These are phyloP conservation scores for Auricularia heimuer DNA, from an alignment of 768 basidiomycete genomes.

Conservation along the genomic window DNA sequence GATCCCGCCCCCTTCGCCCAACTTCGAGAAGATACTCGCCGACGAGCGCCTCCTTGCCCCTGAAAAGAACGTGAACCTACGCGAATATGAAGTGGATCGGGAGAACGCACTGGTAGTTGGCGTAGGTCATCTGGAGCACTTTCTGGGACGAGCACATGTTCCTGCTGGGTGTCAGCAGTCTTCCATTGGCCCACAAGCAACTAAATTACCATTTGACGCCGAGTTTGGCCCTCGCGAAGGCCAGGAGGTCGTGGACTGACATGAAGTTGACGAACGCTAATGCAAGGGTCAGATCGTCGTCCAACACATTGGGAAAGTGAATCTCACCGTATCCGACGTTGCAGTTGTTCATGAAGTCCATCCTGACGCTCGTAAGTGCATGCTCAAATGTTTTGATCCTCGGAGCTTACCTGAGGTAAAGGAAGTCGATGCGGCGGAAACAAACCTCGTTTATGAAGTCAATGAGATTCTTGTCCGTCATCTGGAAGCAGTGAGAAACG, in stretches of 20 bases:
- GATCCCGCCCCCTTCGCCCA: background rate
- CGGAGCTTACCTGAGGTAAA: constrained; percentile 47
- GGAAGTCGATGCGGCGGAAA: constrained; percentile 70
- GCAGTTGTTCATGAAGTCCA: constrained; percentile 50
- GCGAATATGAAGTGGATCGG: background rate
- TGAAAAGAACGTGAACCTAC: constrained; percentile 19
- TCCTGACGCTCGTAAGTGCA: constrained; percentile 26
- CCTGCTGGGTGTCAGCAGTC: constrained; percentile 31
- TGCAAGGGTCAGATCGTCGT: constrained; percentile 46
- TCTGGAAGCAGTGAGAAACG: constrained; percentile 18
- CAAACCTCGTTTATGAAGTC: constrained; percentile 62
- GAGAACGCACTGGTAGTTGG: constrained; percentile 75
- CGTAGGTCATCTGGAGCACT: constrained; percentile 83
- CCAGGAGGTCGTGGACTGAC: constrained; percentile 60
- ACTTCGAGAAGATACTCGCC: constrained; percentile 15
- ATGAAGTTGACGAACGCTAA: constrained; percentile 88
- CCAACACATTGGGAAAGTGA: background rate
- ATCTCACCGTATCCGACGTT: constrained; percentile 23
- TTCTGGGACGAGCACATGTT: constrained; percentile 91
- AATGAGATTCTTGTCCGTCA: constrained; percentile 66
- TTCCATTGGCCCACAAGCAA: background rate
- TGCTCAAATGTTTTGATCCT: background rate
- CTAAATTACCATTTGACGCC: constrained; percentile 70
- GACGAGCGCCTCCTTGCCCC: constrained; percentile 83
- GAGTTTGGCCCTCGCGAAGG: constrained; percentile 61